Evolutionary conservation across 225 moss, liverwort and hornwort genomes (phyloP).

Genomic region (Anthoceros angustus): DNA sequence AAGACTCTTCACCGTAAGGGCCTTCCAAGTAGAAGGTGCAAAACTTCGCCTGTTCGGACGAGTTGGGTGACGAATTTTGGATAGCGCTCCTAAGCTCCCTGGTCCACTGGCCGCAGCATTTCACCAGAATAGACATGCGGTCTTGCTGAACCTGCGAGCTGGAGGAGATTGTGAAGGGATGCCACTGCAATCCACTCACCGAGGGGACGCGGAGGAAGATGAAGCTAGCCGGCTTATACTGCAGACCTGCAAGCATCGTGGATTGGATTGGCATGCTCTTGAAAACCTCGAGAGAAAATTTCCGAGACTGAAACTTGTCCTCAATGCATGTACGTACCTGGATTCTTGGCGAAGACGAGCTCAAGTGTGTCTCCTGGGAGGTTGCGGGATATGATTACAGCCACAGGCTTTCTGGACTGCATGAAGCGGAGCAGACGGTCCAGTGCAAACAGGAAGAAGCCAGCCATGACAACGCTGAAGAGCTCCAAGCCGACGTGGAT

Average conservation of each 20-base stretch:
- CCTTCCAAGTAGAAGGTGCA: background rate
- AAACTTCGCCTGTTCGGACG: background rate
- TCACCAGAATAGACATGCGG: constrained; percentile 1
- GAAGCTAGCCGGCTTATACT: background rate
- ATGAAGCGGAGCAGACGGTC: constrained; percentile 40
- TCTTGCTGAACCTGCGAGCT: background rate
- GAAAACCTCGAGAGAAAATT: too few relatives aligned
- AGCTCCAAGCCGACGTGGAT: constrained; percentile 49
- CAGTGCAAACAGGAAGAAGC: constrained; percentile 39
- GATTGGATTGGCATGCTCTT: too few relatives aligned
- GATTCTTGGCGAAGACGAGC: constrained; percentile 36
- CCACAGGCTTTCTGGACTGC: constrained; percentile 27
- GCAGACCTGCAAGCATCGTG: background rate
- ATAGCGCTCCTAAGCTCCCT: background rate
- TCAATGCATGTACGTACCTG: too few relatives aligned
- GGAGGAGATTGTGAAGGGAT: constrained; percentile 2
- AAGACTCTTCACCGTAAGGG: background rate
- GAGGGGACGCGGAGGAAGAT: constrained; percentile 1
- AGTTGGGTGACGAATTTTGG: background rate
- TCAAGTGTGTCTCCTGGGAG: constrained; percentile 35
- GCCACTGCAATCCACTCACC: background rate
- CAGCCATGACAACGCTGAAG: constrained; percentile 28
- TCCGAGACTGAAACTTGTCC: too few relatives aligned
- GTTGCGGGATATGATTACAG: constrained; percentile 27
- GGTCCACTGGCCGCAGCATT: background rate